Percentiles rank a stretch among this genome's conserved stretches.
Evolutionary conservation across 176 grass and related monocot genomes (phyloP).

Genomic region (Triticum monococcum): DNA sequence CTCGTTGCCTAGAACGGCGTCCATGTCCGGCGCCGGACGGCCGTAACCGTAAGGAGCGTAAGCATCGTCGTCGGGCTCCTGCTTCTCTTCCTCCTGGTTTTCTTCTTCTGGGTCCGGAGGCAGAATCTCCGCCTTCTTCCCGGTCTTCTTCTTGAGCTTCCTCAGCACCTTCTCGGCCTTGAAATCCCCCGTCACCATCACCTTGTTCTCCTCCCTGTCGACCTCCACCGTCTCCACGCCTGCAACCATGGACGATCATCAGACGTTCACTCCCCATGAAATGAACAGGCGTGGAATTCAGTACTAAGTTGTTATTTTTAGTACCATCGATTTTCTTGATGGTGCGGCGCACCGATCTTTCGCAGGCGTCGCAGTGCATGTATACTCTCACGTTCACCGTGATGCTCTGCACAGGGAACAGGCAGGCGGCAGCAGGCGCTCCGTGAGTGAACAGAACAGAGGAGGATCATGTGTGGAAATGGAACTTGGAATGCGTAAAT

Average conservation of each 20-base stretch:
- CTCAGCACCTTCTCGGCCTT: conserved; percentile 24
- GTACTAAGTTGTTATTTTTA: neutral
- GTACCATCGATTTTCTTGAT: conserved; percentile 35
- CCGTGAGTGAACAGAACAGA: neutral
- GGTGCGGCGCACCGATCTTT: conserved; percentile 26
- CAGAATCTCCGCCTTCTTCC: conserved; percentile 40
- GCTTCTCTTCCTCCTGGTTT: conserved; percentile 5
- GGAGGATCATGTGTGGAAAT: neutral
- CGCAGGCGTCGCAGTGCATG: conserved; percentile 56
- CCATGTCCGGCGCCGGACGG: neutral
- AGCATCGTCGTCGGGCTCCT: neutral
- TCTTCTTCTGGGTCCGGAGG: neutral
- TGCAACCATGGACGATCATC: neutral
- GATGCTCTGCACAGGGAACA: conserved; percentile 13
- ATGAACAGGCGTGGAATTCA: neutral
- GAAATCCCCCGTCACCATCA: conserved; percentile 44
- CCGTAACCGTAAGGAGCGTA: neutral
- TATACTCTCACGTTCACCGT: conserved; percentile 31
- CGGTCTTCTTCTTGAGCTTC: conserved; percentile 43
- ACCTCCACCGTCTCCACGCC: conserved; percentile 43
- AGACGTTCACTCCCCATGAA: no score
- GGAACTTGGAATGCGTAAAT: neutral
- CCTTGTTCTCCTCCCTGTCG: conserved; percentile 46
- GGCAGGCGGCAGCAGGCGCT: neutral
- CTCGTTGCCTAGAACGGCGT: neutral